Base-by-base conservation (phyloP, 202 grass and related monocot species). In the Carex sylvatica region DNA sequence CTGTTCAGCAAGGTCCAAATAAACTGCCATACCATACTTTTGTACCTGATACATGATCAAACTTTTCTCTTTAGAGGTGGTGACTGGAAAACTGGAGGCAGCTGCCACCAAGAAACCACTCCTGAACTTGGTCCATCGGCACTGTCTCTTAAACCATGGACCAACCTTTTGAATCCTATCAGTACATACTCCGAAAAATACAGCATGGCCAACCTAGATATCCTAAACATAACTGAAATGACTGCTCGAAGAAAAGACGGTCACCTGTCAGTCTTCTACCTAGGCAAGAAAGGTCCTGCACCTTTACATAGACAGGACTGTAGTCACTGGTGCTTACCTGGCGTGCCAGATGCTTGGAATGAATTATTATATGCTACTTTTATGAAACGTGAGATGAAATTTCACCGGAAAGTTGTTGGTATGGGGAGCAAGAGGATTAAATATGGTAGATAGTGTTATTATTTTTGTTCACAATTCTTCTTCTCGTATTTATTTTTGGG, bases 321-420 rank as follows among this genome's bases (percentile, higher is more conserved):
- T 88, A 98, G 92, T 87, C 95, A 98, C 55, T 98, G 95, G 95
- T 98, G 95, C 84, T 85, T 98, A 65, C 95, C 95, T 38, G 95
- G 95, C 40, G 92, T 98, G 7, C 95, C 95, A 7, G 95, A 98
- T 90, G 84, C 87, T 49, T 98, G 95, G 95, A 98, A 95, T 53
- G 90, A 98, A 69, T 85, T 98, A 70, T 85, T 98, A 4, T 98
- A 98, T 9, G 66, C 89, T 10, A 69, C 93, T 19, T 72, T 98
- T 44, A 81, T 93, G 87, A 90, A 28, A 64, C 82, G 71, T 36
- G 58, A 91, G 24, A 51, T 28, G 58, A 55, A 30, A 87, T 65
- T 51, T 22, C 42, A 71, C 35, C 82, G 54, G 31, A 85, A 74
- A 47, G 62, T 63, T 38, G 52, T 31, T 64, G 72, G 65, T 38